Evolutionary conservation across 805 yeast species (phyloP).

Genomic region (Cyberlindnera bimundalis): DNA sequence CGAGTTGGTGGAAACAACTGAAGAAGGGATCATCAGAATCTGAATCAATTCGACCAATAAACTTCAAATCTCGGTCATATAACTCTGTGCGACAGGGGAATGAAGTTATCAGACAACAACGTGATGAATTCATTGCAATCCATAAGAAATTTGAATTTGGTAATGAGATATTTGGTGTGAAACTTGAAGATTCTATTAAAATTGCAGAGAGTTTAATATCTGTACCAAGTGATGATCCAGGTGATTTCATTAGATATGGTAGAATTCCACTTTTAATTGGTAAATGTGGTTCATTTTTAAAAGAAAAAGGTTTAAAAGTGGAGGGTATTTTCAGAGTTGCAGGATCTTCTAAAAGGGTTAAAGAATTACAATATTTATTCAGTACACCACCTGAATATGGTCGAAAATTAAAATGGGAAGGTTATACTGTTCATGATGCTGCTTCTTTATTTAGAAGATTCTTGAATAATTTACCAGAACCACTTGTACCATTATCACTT

Average conservation of each 20-base stretch:
- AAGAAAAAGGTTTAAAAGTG: conserved; percentile 69
- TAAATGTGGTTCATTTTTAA: conserved; percentile 84
- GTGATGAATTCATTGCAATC: conserved; percentile 36
- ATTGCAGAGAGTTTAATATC: conserved; percentile 77
- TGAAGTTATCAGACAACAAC: conserved; percentile 30
- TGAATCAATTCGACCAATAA: too few relatives aligned
- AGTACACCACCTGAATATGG: conserved; percentile 90
- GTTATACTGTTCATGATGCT: conserved; percentile 94
- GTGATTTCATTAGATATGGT: conserved; percentile 75
- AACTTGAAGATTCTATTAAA: conserved; percentile 63
- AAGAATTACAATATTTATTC: conserved; percentile 79
- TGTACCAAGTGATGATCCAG: conserved; percentile 51
- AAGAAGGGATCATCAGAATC: conserved; percentile 29
- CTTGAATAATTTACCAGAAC: conserved; percentile 86
- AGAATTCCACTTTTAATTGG: conserved; percentile 93
- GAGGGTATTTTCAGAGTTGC: conserved; percentile 94
- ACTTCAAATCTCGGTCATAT: conserved; percentile 35
- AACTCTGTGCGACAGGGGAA: conserved; percentile 24
- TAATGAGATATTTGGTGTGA: conserved; percentile 71
- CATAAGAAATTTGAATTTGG: conserved; percentile 35
- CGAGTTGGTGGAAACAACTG: conserved; percentile 41
- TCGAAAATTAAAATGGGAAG: conserved; percentile 79
- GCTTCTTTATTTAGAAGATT: conserved; percentile 86
- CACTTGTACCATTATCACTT: conserved; percentile 73
- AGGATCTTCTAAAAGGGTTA: conserved; percentile 85